These are phyloP conservation scores for Brassica nigra DNA, from an alignment of 345 rosid species.

Conservation along the genomic window DNA sequence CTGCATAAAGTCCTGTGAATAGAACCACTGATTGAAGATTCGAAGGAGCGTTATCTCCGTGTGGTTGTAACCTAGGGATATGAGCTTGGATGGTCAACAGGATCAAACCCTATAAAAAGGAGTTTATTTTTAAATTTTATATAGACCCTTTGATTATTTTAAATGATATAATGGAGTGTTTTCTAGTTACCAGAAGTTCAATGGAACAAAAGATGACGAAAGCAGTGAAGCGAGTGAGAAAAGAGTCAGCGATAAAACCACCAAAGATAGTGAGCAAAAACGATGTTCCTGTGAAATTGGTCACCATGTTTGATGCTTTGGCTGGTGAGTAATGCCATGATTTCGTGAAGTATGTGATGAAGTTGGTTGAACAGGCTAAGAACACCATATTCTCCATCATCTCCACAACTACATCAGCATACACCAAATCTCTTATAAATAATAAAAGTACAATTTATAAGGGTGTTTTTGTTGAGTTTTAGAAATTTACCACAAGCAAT, in stretches of 20 bases:
- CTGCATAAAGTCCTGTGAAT: constrained; percentile 50
- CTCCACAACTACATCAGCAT: constrained; percentile 50
- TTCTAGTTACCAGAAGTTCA: constrained; percentile 50
- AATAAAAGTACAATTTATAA: background rate
- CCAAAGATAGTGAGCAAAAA: constrained; percentile 62
- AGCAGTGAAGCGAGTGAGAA: constrained; percentile 51
- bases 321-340: constrained; percentile 58
- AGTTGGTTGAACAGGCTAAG: constrained; percentile 53
- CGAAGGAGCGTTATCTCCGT: constrained; percentile 31
- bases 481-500: constrained; percentile 48
- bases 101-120: constrained; percentile 48
- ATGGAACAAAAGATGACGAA: constrained; percentile 45
- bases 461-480: background rate
- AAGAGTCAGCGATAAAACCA: constrained; percentile 63
- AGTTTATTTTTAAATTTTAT: background rate
- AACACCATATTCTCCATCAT: constrained; percentile 69
- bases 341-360: constrained; percentile 49
- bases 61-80: constrained; percentile 44
- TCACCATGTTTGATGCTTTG: constrained; percentile 60
- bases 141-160: no score
- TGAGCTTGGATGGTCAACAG: constrained; percentile 60
- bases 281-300: constrained; percentile 68
- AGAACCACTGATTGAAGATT: constrained; percentile 46
- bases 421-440: background rate
- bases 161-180: background rate